Conservation (phyloP, 768 basidiomycete genomes). For the Pleurotus tuoliensis region DNA sequence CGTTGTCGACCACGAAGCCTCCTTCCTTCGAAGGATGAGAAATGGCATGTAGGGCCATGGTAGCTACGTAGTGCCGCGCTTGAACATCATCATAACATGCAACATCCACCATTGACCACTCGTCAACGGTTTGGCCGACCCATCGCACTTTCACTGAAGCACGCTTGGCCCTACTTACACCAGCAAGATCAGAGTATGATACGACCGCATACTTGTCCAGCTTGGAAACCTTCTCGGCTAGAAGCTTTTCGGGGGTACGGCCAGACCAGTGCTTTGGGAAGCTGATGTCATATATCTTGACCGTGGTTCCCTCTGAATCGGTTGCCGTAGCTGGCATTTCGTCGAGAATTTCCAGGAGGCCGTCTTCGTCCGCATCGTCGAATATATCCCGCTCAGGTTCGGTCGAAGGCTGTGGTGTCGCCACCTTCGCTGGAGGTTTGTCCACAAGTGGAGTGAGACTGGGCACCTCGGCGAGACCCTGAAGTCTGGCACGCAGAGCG, state of each 20-base stretch:
- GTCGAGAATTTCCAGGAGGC: constrained; percentile 70
- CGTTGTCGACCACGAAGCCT: constrained; percentile 57
- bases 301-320: constrained; percentile 49
- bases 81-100: constrained; percentile 77
- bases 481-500: constrained; percentile 40
- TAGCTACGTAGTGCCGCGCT: constrained; percentile 88
- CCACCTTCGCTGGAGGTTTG: neutral
- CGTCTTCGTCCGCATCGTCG: constrained; percentile 52
- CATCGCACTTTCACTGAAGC: constrained; percentile 71
- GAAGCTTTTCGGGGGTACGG: constrained; percentile 70
- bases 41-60: constrained; percentile 78
- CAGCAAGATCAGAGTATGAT: constrained; percentile 62
- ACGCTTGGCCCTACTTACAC: constrained; percentile 70
- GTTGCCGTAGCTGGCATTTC: constrained; percentile 52
- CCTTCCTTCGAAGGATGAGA: constrained; percentile 53
- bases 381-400: constrained; percentile 40
- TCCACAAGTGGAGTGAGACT: neutral
- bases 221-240: constrained; percentile 66
- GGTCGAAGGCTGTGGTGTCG: neutral
- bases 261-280: constrained; percentile 84
- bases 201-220: constrained; percentile 73
- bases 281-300: constrained; percentile 65
- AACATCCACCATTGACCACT: constrained; percentile 82
- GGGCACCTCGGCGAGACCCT: constrained; percentile 15
- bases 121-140: constrained; percentile 53